A percentile compares a stretch with the other conserved stretches of the same genome.
Conservation (phyloP, 805 yeast genomes). For the Kodamaea lidongshanica region DNA sequence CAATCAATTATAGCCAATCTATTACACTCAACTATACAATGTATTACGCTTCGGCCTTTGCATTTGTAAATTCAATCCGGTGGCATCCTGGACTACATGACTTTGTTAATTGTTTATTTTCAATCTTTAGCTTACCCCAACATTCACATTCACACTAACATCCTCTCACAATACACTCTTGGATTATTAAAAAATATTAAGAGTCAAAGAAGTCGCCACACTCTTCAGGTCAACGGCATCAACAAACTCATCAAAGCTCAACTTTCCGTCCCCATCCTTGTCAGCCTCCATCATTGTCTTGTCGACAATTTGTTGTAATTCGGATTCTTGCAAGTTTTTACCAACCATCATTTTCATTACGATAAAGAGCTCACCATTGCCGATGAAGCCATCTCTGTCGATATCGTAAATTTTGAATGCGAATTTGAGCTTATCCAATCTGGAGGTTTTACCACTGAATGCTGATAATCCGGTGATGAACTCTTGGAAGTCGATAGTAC, state of each 20-base stretch:
- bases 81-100: too few relatives aligned
- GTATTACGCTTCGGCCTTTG: too few relatives aligned
- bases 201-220: conserved; percentile 55
- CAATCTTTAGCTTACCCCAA: background rate
- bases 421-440: conserved; percentile 76
- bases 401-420: conserved; percentile 94
- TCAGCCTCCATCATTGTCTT: conserved; percentile 94
- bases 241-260: conserved; percentile 83
- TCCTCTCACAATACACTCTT: too few relatives aligned
- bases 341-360: conserved; percentile 98
- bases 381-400: conserved; percentile 89
- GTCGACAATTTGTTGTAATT: conserved; percentile 94
- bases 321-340: conserved; percentile 74
- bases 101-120: too few relatives aligned
- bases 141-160: background rate
- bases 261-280: conserved; percentile 75
- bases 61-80: too few relatives aligned
- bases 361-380: conserved; percentile 89
- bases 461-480: conserved; percentile 82
- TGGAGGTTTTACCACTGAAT: conserved; percentile 76
- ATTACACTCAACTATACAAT: too few relatives aligned
- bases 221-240: conserved; percentile 55
- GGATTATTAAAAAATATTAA: conserved; percentile 35
- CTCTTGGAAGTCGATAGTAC: conserved; percentile 92
- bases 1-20: too few relatives aligned